Percentiles rank a stretch among this genome's conserved stretches.
Evolutionary conservation across 176 grass and related monocot genomes (phyloP).

Genomic region (Chloris gayana): DNA sequence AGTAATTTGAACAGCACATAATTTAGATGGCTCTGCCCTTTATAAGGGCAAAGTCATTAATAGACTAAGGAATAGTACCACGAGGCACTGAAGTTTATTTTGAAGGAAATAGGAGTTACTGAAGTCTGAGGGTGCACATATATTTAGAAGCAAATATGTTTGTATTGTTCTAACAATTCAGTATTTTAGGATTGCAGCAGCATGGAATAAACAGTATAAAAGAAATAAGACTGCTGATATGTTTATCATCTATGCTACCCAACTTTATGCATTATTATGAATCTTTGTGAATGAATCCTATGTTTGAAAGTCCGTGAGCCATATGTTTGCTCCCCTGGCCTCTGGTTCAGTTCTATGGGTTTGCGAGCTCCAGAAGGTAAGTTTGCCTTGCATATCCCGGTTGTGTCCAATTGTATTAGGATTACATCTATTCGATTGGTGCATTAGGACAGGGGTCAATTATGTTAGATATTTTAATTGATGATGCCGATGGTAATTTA

Average conservation of each 20-base stretch:
- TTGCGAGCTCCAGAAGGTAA: too few species aligned
- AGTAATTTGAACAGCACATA: constrained; percentile 34
- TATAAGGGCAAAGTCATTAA: constrained; percentile 1
- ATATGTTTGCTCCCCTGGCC: too few species aligned
- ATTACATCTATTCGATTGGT: too few species aligned
- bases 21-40: constrained; percentile 26
- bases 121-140: constrained; percentile 23
- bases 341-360: too few species aligned
- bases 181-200: constrained; percentile 22
- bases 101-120: neutral
- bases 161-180: constrained; percentile 19
- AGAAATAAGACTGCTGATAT: neutral
- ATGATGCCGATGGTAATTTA: too few species aligned
- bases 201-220: constrained; percentile 7
- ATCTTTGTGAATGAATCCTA: neutral
- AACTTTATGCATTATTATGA: neutral
- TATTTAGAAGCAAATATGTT: constrained; percentile 32
- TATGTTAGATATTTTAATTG: too few species aligned
- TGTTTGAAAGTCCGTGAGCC: too few species aligned
- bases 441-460: too few species aligned
- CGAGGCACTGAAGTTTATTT: constrained; percentile 12
- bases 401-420: too few species aligned
- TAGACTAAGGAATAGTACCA: constrained; percentile 15
- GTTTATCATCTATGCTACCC: neutral
- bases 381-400: too few species aligned